Base-by-base conservation (phyloP, 176 grass and related monocot genomes). In the Calamus simplicifolius region DNA sequence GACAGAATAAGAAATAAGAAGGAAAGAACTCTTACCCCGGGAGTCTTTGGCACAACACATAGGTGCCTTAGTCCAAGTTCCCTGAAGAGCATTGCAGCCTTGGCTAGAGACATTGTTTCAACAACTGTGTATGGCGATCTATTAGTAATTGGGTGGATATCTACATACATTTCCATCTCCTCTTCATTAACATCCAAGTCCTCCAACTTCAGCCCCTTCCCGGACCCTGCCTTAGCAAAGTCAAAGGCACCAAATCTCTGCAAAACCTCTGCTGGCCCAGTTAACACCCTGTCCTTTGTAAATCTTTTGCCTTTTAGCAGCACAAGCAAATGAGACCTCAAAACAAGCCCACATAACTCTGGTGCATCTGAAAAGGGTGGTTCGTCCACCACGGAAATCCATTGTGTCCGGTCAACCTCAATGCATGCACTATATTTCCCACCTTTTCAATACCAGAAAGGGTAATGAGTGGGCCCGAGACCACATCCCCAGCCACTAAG, bases 91-190 rank as follows among this genome's bases (percentile, higher is more conserved):
- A 82, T 54, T 29, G 75, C 78, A 5, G 81, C 78, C 81, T 89
- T 89, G 14, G 63, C 66, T 18, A 89, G 71, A 52, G 86, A 82
- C 86, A 89, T 89, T 52, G 70, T 81, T 67, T 89, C 86, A 1
- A 73, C 48, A 18, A 89, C 71, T 48, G 81, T 79, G 75, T 89
- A 89, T 0, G 86, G 81, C 16, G 81, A 89, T 17, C 67, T 73
- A 57, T 89, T 89, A 53, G 75, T 66, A 59, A 89, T 76, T 27
- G 81, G 81, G 57, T 85, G 81, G 58, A 85, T 78, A 61, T 89
- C 86, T 0, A 89, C 71, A 69, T 69, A 89, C 86, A 89, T 85
- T 25, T 65, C 75, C 81, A 85, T 81, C 35, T 89, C 81, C 68
- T 73, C 81, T 25, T 79, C 75, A 49, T 52, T 66, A 29, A 89